These are phyloP conservation scores for Claviceps digitariae DNA, from an alignment of 2,329 filamentous ascomycete genomes.

Conservation along the genomic window DNA sequence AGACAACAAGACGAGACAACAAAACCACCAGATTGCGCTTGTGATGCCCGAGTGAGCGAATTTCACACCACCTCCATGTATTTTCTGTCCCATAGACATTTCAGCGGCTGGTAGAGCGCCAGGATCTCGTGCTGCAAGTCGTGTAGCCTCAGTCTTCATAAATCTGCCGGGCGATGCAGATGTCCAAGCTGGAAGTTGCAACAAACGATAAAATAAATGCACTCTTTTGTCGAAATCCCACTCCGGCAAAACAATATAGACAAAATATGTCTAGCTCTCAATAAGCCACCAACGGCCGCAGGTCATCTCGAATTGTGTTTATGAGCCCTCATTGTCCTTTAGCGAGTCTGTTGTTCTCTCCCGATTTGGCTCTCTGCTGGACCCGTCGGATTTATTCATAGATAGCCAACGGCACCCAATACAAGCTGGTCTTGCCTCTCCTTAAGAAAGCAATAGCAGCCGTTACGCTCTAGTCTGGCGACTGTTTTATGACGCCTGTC, in stretches of 20 bases:
- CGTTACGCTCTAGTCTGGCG: not conserved
- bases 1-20: constrained; percentile 9
- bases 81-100: not conserved
- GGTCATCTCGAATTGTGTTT: not conserved
- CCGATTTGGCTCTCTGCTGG: not conserved
- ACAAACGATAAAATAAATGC: not conserved
- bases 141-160: not conserved
- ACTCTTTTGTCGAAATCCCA: not conserved
- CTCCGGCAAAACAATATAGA: not conserved
- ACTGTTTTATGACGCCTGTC: not conserved
- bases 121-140: not conserved
- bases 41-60: not conserved
- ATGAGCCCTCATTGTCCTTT: not conserved
- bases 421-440: not conserved
- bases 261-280: not conserved
- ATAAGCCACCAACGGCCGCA: not conserved
- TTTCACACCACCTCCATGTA: not conserved
- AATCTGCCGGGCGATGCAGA: not conserved
- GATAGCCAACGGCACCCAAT: not conserved
- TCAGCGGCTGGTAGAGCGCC: too few relatives aligned
- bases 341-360: not conserved
- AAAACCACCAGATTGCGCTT: not conserved
- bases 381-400: not conserved
- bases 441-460: not conserved
- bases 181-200: not conserved